Percentiles rank a stretch among this genome's conserved stretches.
These are phyloP conservation scores for Claviceps sp. DNA, from an alignment of 2,329 filamentous ascomycete genomes.

Conservation along the genomic window DNA sequence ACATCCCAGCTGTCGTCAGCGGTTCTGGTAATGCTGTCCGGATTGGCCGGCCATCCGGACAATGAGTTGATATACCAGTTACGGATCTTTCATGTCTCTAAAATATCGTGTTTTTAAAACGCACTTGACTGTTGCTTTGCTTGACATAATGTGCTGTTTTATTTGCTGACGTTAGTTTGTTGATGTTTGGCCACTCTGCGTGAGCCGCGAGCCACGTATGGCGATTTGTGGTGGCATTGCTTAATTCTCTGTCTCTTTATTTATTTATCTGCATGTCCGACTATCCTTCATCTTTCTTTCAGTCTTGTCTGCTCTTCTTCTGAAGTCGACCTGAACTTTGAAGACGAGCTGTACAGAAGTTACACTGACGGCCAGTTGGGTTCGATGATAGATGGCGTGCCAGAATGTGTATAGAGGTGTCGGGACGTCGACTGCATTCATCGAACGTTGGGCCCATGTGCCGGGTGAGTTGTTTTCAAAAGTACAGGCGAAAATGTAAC, in stretches of 20 bases:
- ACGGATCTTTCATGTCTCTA: not conserved
- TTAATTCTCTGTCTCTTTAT: not conserved
- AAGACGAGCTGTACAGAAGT: too few relatives aligned
- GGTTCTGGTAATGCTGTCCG: not conserved
- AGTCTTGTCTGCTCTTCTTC: not conserved
- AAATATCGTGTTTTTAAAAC: not conserved
- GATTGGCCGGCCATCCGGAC: conserved; percentile 4
- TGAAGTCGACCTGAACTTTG: too few relatives aligned
- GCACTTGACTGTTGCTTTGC: not conserved
- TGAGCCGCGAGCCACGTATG: not conserved
- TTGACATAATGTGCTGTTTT: not conserved
- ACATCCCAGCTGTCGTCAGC: not conserved
- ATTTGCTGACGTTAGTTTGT: not conserved
- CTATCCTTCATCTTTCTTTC: not conserved
- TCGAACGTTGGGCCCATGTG: too few relatives aligned
- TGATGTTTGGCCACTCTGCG: not conserved
- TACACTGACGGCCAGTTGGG: too few relatives aligned
- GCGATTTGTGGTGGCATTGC: conserved; percentile 2
- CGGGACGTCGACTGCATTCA: too few relatives aligned
- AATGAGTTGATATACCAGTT: not conserved
- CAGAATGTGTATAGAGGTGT: too few relatives aligned
- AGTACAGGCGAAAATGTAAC: not conserved
- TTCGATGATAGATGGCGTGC: too few relatives aligned
- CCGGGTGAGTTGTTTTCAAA: not conserved
- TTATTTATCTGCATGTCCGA: not conserved